Evolutionary conservation across 495 filamentous ascomycete species (phyloP).

Genomic region (Penicillium pulvis): DNA sequence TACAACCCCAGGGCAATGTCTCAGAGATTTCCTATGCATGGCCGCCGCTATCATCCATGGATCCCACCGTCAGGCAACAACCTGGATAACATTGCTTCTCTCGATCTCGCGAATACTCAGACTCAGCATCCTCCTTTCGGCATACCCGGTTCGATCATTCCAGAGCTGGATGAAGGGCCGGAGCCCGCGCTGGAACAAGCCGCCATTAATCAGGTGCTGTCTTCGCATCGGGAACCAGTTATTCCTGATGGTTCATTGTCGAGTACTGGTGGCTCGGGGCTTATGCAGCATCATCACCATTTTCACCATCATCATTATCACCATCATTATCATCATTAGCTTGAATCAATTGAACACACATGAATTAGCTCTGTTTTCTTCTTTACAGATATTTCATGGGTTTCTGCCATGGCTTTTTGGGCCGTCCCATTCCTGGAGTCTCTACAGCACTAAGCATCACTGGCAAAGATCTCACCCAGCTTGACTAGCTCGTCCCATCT

Average conservation of each 20-base stretch:
- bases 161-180: not conserved
- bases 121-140: not conserved
- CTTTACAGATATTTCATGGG: too few relatives aligned
- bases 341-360: not conserved
- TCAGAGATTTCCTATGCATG: not conserved
- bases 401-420: too few relatives aligned
- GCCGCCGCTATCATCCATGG: not conserved
- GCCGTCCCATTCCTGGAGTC: not conserved
- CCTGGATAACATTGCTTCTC: conserved; percentile 5
- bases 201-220: conserved; percentile 1
- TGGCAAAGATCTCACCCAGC: conserved; percentile 15
- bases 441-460: conserved; percentile 2
- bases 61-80: not conserved
- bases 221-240: not conserved
- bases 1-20: not conserved
- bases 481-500: conserved; percentile 21
- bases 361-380: too few relatives aligned
- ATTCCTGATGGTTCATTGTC: not conserved
- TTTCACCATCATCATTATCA: conserved; percentile 12
- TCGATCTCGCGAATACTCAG: conserved; percentile 2
- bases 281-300: conserved; percentile 12
- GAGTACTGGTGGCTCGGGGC: not conserved
- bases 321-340: conserved; percentile 7
- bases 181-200: not conserved
- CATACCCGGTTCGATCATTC: not conserved